Percentiles rank a stretch among this genome's conserved stretches.
Conservation (phyloP, 306 rosid species). For the Argentina anserina region DNA sequence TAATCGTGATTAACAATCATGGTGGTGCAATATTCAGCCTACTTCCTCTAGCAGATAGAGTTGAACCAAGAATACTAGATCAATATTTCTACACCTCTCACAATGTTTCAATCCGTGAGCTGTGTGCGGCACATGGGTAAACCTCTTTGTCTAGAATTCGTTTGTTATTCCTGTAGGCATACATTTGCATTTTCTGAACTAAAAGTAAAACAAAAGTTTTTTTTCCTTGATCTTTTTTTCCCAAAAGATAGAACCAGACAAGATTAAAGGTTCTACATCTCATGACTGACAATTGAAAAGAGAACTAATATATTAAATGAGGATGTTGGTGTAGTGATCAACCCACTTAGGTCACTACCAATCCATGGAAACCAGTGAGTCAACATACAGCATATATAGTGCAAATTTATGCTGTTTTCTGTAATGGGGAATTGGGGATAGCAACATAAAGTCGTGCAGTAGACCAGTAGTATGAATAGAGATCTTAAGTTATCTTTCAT, state of each 20-base stretch:
- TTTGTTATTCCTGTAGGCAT: neutral
- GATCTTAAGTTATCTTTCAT: neutral
- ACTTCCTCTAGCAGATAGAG: constrained; percentile 75
- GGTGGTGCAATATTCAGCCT: constrained; percentile 96
- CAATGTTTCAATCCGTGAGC: constrained; percentile 51
- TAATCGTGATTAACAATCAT: constrained; percentile 75
- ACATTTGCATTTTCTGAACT: neutral
- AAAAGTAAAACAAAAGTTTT: neutral
- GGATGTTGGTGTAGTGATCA: neutral
- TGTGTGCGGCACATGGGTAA: constrained; percentile 91
- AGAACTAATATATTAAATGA: neutral
- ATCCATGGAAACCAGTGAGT: neutral
- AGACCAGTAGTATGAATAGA: neutral
- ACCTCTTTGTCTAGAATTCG: constrained; percentile 12
- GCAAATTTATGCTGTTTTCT: neutral
- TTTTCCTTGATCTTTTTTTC: neutral
- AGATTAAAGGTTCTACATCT: neutral
- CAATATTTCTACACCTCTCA: constrained; percentile 83
- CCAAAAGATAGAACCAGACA: neutral
- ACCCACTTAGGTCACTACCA: neutral
- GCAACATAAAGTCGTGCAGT: neutral
- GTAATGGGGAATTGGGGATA: neutral
- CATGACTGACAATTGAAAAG: neutral
- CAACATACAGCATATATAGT: neutral
- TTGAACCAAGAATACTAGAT: constrained; percentile 49